Conservation (phyloP, 2,329 filamentous ascomycete genomes). For the Calonectria fujianensis region DNA sequence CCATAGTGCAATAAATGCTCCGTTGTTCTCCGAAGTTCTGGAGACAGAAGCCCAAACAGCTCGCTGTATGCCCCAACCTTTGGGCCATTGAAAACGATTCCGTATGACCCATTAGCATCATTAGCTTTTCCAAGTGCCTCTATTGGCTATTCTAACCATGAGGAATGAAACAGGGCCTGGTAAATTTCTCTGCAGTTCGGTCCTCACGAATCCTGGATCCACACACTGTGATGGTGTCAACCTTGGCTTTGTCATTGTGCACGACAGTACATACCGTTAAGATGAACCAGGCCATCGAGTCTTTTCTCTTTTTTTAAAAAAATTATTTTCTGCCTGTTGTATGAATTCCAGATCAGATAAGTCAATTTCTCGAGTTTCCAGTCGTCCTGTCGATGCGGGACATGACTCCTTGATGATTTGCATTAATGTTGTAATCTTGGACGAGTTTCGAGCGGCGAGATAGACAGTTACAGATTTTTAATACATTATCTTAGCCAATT, state of each 20-base stretch:
- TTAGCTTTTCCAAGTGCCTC: no score
- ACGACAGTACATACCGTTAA: slow-evolving; percentile 37
- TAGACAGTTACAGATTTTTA: slow-evolving; percentile 43
- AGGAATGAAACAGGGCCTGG: no score
- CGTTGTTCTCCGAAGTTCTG: slow-evolving; percentile 43
- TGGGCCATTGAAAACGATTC: slow-evolving; percentile 45
- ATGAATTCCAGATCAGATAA: slow-evolving; percentile 15
- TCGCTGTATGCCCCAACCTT: slow-evolving; percentile 50
- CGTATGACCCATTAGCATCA: background rate
- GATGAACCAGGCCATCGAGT: slow-evolving; percentile 17
- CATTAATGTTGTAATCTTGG: slow-evolving; percentile 41
- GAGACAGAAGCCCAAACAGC: slow-evolving; percentile 48
- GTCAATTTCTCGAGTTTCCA: slow-evolving; percentile 26
- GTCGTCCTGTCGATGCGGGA: slow-evolving; percentile 39
- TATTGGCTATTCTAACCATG: no score
- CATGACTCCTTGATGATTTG: slow-evolving; percentile 33
- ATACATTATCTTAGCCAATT: slow-evolving; percentile 49
- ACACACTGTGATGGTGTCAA: slow-evolving; percentile 10
- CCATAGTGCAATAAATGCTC: slow-evolving; percentile 43
- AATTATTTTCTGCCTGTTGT: slow-evolving; percentile 22
- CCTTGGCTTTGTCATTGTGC: background rate
- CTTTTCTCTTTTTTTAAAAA: no score
- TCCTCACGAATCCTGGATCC: no score
- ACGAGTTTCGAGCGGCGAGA: slow-evolving; percentile 39
- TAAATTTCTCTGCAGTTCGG: no score